Percentiles rank a stretch among this genome's conserved stretches.
Conservation (phyloP, 2,329 filamentous ascomycete genomes). For the Aspergillus pseudonomiae region DNA sequence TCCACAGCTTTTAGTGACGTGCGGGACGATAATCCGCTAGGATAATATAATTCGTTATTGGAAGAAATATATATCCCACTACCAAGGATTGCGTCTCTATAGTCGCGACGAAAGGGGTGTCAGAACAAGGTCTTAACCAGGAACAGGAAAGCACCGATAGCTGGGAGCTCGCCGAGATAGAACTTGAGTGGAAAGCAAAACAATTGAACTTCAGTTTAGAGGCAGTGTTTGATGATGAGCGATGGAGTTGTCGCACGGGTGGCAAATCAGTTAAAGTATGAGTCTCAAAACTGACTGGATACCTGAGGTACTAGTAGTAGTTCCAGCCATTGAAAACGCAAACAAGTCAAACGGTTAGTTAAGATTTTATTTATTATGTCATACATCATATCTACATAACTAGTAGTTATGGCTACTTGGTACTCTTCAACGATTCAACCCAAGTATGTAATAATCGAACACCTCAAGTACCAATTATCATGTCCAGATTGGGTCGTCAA, state of each 20-base stretch:
- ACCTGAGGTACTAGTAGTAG: neutral
- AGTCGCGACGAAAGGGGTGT: neutral
- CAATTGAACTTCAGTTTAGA: neutral
- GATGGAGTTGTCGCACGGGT: conserved; percentile 17
- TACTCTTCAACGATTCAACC: no score
- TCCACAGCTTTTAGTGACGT: conserved; percentile 20
- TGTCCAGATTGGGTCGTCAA: neutral
- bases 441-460: neutral
- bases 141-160: neutral
- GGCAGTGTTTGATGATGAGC: neutral
- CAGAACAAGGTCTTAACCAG: neutral
- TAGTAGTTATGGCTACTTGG: no score
- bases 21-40: conserved; percentile 1
- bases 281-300: neutral
- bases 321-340: conserved; percentile 12
- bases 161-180: neutral
- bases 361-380: conserved; percentile 7
- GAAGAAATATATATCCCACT: neutral
- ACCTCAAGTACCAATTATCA: neutral
- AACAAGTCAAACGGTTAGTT: conserved; percentile 21
- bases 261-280: conserved; percentile 17
- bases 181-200: neutral
- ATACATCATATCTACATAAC: neutral
- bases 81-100: neutral
- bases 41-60: neutral